phyloP scores from a whole-genome alignment of 257 asterid species.

The Solanum chmielewskii region DNA sequence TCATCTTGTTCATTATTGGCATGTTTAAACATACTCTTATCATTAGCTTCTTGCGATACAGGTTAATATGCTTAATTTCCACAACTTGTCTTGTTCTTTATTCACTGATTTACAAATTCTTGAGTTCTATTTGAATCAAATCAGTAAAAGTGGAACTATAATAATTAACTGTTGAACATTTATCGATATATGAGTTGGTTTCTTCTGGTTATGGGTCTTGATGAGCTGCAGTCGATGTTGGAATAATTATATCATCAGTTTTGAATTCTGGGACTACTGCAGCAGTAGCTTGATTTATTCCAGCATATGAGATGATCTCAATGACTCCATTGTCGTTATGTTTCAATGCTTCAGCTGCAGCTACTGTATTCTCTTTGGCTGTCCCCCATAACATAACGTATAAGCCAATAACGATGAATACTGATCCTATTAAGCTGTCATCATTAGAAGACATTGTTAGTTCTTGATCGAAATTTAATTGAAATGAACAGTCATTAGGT shows the following conservation, averaged over 20 bases:
- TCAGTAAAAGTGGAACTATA: not conserved
- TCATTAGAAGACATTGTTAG: not conserved
- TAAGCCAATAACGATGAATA: constrained; percentile 15
- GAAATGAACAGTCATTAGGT: not conserved
- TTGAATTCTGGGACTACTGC: not conserved
- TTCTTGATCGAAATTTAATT: not conserved
- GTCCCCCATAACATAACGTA: constrained; percentile 30
- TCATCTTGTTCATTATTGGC: not conserved
- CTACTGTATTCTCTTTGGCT: not conserved
- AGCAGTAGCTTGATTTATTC: not conserved
- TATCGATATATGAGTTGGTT: not conserved
- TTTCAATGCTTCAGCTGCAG: not conserved
- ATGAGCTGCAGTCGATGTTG: not conserved
- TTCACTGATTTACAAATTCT: not conserved
- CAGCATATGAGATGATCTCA: not conserved
- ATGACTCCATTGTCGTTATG: not conserved
- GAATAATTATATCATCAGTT: not conserved
- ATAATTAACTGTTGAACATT: not conserved
- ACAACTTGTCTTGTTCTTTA: not conserved
- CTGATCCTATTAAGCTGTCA: constrained; percentile 17
- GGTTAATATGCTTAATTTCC: not conserved
- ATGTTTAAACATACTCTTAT: not conserved
- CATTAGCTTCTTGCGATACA: not conserved
- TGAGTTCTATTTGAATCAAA: not conserved
- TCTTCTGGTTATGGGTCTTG: not conserved